Evolutionary conservation across 495 filamentous ascomycete species (phyloP).

Genomic region (Letharia columbiana): DNA sequence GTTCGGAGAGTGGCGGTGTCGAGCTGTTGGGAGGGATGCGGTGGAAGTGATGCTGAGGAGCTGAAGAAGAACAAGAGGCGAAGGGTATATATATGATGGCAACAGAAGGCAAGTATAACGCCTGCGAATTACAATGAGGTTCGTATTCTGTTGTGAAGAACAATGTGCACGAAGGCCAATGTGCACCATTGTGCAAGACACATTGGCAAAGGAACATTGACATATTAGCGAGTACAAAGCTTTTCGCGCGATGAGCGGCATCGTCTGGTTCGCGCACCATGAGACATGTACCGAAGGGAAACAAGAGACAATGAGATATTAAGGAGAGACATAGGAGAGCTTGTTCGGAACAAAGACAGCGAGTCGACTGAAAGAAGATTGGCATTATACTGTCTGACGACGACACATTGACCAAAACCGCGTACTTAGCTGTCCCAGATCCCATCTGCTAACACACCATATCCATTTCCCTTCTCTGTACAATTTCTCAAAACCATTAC

Average conservation of each 20-base stretch:
- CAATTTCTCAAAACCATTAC: not conserved
- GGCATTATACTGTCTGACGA: not conserved
- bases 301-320: too few relatives aligned
- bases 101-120: not conserved
- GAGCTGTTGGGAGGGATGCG: not conserved
- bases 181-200: not conserved
- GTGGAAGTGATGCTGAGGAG: not conserved
- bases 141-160: too few relatives aligned
- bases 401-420: not conserved
- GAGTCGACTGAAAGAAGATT: not conserved
- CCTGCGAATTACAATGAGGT: too few relatives aligned
- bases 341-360: not conserved
- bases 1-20: not conserved
- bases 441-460: not conserved
- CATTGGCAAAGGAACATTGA: not conserved
- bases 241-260: not conserved
- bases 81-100: not conserved
- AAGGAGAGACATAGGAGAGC: not conserved
- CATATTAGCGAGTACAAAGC: not conserved
- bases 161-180: too few relatives aligned
- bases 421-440: not conserved
- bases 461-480: not conserved
- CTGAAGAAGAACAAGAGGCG: not conserved
- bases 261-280: not conserved
- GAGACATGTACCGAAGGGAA: too few relatives aligned